A percentile compares a stretch with the other conserved stretches of the same genome.
Conservation (phyloP, 2,329 filamentous ascomycete species). For the Diaporthe destruens region DNA sequence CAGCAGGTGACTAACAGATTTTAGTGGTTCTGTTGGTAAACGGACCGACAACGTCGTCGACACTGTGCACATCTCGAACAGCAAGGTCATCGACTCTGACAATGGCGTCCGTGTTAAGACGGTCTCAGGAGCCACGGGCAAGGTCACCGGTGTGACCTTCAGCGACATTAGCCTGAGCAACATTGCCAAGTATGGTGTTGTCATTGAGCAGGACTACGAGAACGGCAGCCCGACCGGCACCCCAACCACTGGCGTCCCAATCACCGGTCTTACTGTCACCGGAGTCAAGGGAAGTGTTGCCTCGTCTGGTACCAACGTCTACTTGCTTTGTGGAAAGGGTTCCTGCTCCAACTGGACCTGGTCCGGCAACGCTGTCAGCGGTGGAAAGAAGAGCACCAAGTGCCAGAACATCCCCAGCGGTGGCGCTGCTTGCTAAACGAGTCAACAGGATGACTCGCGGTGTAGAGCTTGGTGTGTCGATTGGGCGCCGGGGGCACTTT, state of each 20-base stretch:
- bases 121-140: conserved; percentile 58
- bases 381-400: conserved; percentile 53
- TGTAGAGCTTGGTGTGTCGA: neutral
- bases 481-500: neutral
- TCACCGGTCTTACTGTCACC: conserved; percentile 61
- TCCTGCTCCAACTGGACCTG: conserved; percentile 67
- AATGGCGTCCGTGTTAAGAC: conserved; percentile 68
- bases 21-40: conserved; percentile 57
- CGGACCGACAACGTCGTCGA: conserved; percentile 65
- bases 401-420: conserved; percentile 41
- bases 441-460: neutral
- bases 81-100: conserved; percentile 62
- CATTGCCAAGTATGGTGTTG: conserved; percentile 51
- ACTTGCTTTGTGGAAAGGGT: conserved; percentile 66
- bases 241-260: conserved; percentile 63
- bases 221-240: conserved; percentile 53
- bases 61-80: conserved; percentile 62
- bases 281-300: conserved; percentile 55
- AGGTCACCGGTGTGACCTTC: conserved; percentile 54
- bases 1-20: too few relatives aligned
- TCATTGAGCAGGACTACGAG: conserved; percentile 58
- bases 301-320: conserved; percentile 56
- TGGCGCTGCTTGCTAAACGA: conserved; percentile 23
- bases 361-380: conserved; percentile 62
- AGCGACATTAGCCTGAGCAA: conserved; percentile 37